phyloP scores from a whole-genome alignment of 2,329 filamentous ascomycete species.

The Fusarium devonianum region DNA sequence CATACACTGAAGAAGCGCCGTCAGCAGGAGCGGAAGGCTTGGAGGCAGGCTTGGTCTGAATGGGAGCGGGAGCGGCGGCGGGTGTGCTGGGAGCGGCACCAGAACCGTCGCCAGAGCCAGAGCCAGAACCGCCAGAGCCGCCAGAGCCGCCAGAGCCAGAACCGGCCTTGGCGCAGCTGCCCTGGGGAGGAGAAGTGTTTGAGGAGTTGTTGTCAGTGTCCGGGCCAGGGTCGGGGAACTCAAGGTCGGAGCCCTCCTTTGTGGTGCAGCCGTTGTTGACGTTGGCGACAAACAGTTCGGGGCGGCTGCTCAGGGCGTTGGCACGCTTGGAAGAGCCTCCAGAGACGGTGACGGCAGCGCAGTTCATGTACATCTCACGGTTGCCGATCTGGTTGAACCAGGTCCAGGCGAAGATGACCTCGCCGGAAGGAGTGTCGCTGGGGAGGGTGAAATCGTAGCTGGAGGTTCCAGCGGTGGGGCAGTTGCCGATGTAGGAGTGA shows the following conservation, averaged over 20 bases:
- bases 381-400: conserved; percentile 82
- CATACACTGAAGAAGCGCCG: conserved; percentile 40
- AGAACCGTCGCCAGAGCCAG: conserved; percentile 17
- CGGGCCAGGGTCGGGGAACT: conserved; percentile 71
- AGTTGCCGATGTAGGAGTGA: conserved; percentile 63
- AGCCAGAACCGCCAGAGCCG: conserved; percentile 31
- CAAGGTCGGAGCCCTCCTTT: conserved; percentile 62
- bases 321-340: conserved; percentile 47
- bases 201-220: conserved; percentile 54
- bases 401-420: conserved; percentile 76
- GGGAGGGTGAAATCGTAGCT: conserved; percentile 73
- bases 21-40: conserved; percentile 33
- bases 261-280: conserved; percentile 67
- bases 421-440: conserved; percentile 63
- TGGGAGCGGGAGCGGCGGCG: conserved; percentile 27
- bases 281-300: conserved; percentile 76
- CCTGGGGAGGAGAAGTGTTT: conserved; percentile 47
- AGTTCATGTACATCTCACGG: conserved; percentile 89
- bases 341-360: conserved; percentile 71
- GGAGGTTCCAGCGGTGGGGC: conserved; percentile 54
- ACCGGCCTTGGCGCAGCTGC: conserved; percentile 45
- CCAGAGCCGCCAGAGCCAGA: conserved; percentile 38
- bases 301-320: conserved; percentile 61
- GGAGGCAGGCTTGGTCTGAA: conserved; percentile 32
- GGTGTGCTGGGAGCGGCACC: conserved; percentile 19